Evolutionary conservation across 306 rosid genomes (phyloP), one percentile per base, ranked within the genome.

Genomic region (Acacia acuminata): DNA sequence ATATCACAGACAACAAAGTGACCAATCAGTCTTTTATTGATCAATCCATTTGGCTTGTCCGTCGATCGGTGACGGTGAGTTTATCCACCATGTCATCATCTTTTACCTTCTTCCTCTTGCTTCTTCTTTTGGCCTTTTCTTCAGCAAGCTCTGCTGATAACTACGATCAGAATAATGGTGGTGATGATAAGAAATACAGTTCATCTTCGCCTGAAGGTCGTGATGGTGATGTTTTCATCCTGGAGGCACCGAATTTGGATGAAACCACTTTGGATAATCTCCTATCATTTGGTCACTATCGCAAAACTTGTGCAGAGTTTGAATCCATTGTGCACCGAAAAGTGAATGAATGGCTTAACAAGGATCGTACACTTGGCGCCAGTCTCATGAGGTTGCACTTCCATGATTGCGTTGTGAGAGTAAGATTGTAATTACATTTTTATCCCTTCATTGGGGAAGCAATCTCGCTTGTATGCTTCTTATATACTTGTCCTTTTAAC

Each of bases 321-420:
- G 98, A 95, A 43, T 76, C 83, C 72, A 92, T 90, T 53, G 79
- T 95, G 10, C 88, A 81, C 61, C 60, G 16, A 10, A 95, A 93
- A 77, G 78, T 92, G 15, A 58, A 53, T 55, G 78, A 90, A 77
- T 89, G 97, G 97, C 63, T 88, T 47, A 68, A 80, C 1, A 69
- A 87, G 67, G 98, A 94, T 67, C 40, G 27, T 79, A 81, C 90
- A 82, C 44, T 93, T 30, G 95, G 90, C 71, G 89, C 98, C 63
- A 82, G 91, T 83, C 89, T 95, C 76, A 30, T 92, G 16, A 89
- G 98, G 84, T 73, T 95, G 75, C 98, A 92, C 71, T 95, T 95
- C 92, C 98, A 93, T 65, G 98, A 95, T 77, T 93, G 97, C 81
- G 55, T 89, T 60, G 91, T 89, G 67, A 83, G 90, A 93, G 98